These are phyloP conservation scores for Sporisorium reilianum DNA, from an alignment of 1,284 basidiomycete species.

Conservation along the genomic window DNA sequence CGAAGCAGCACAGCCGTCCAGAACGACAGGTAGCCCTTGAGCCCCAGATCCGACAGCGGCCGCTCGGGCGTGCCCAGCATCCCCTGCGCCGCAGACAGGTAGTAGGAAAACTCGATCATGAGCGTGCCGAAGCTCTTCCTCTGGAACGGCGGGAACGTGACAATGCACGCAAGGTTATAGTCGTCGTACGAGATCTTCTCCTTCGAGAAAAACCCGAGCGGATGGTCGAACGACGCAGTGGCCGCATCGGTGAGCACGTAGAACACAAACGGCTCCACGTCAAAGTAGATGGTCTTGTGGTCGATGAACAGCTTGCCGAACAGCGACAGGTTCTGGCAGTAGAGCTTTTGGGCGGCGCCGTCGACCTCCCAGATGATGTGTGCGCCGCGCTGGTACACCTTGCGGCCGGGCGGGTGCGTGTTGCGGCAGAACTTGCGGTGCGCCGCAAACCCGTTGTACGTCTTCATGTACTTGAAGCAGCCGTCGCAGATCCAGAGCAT, in stretches of 20 bases:
- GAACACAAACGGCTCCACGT: slow-evolving; percentile 79
- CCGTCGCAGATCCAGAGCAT: slow-evolving; percentile 80
- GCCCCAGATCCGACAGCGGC: slow-evolving; percentile 90
- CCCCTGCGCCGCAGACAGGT: slow-evolving; percentile 82
- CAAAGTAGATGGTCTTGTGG: slow-evolving; percentile 96
- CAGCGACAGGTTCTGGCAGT: slow-evolving; percentile 92
- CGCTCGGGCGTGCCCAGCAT: slow-evolving; percentile 92
- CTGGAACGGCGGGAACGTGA: slow-evolving; percentile 93
- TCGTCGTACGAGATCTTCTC: slow-evolving; percentile 96
- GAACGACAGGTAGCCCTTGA: slow-evolving; percentile 89
- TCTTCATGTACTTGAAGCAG: slow-evolving; percentile 94
- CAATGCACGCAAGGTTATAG: slow-evolving; percentile 96
- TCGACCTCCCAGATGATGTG: slow-evolving; percentile 97
- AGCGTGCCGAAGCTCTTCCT: slow-evolving; percentile 90
- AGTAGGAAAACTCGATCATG: slow-evolving; percentile 98
- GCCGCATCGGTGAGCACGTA: slow-evolving; percentile 89
- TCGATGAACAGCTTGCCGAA: slow-evolving; percentile 99
- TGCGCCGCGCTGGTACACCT: slow-evolving; percentile 89
- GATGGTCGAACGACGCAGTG: slow-evolving; percentile 80
- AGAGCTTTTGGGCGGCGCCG: slow-evolving; percentile 83
- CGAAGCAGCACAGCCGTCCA: slow-evolving; percentile 89
- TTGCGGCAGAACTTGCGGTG: slow-evolving; percentile 77
- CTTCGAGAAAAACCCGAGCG: slow-evolving; percentile 96
- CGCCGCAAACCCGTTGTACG: slow-evolving; percentile 50
- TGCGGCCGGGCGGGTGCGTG: slow-evolving; percentile 84